Evolutionary conservation across 2,329 filamentous ascomycete genomes (phyloP), one percentile per base, ranked within the genome.

Genomic region (Pseudogymnoascus sp.): DNA sequence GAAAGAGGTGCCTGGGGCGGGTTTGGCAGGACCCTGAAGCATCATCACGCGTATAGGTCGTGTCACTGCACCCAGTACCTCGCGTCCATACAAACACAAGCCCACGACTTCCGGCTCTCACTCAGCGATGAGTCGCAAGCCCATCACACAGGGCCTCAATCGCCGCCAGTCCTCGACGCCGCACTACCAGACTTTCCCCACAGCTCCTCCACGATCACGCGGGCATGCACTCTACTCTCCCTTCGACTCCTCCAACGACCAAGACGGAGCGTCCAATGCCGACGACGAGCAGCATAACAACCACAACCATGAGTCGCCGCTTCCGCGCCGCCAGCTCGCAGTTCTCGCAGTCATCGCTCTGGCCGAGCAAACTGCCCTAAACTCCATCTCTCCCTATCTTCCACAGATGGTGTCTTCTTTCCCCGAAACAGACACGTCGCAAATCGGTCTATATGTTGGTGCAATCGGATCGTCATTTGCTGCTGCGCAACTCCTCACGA

Each of bases 341-440:
- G 83, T 97, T 11, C 78, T 99, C 34, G 93, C 93, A 1, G 77
- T 97, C 65, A 89, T 99, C 63, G 92, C 92, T 6, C 80, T 99
- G 20, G 89, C 90, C 60, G 94, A 99, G 72, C 94, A 99, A 78
- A 97, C 93, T 0, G 94, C 94, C 0, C 82, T 99, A 70, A 99
- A 99, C 74, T 96, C 91, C 20, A 97, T 99, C 69, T 89, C 88
- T 9, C 94, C 94, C 1, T 99, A 99, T 73, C 83, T 99, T 1
- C 94, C 94, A 0, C 84, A 91, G 67, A 97, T 99, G 93, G 87
- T 92, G 1, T 83, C 85, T 20, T 86, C 85, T 1, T 97, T 97
- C 71, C 89, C 90, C 1, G 90, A 90, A 64, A 87, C 97, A 18
- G 81, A 88, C 18, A 75, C 81, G 1, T 79, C 78, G 5, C 78